Percentiles rank a stretch among this genome's conserved stretches.
These are phyloP conservation scores for Forsythia suspensa DNA, from an alignment of 257 asterid genomes.

Conservation along the genomic window DNA sequence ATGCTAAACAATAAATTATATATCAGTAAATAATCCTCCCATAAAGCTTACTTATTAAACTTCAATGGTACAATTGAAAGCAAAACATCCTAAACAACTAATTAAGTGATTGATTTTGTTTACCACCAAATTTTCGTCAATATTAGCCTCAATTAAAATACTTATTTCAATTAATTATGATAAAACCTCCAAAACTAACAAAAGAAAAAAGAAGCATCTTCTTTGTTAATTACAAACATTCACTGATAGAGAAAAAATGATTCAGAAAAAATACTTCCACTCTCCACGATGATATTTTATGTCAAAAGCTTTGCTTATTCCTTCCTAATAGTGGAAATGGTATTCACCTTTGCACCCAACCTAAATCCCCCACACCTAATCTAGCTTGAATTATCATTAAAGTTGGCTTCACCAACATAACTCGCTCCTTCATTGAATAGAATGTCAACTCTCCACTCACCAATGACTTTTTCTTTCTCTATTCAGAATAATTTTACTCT, in stretches of 20 bases:
- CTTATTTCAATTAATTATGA: too few relatives aligned
- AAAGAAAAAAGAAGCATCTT: too few relatives aligned
- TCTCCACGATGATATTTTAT: conserved; percentile 92
- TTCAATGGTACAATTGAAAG: not conserved
- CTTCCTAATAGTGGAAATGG: conserved; percentile 52
- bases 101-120: not conserved
- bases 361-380: conserved; percentile 75
- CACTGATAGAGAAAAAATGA: too few relatives aligned
- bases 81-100: not conserved
- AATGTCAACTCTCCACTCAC: conserved; percentile 58
- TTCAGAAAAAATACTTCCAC: conserved; percentile 52
- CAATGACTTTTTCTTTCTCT: conserved; percentile 85
- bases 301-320: conserved; percentile 62
- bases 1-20: conserved; percentile 42
- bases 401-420: conserved; percentile 54
- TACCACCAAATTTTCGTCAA: not conserved
- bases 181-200: too few relatives aligned
- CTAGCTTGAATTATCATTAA: conserved; percentile 96
- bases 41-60: not conserved
- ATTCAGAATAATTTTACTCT: conserved; percentile 37
- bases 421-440: conserved; percentile 66
- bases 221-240: too few relatives aligned
- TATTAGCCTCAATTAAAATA: not conserved
- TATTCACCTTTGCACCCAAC: conserved; percentile 49
- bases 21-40: conserved; percentile 10